Evolutionary conservation across 1,284 basidiomycete genomes (phyloP).

Genomic region (Thelephora terrestris): DNA sequence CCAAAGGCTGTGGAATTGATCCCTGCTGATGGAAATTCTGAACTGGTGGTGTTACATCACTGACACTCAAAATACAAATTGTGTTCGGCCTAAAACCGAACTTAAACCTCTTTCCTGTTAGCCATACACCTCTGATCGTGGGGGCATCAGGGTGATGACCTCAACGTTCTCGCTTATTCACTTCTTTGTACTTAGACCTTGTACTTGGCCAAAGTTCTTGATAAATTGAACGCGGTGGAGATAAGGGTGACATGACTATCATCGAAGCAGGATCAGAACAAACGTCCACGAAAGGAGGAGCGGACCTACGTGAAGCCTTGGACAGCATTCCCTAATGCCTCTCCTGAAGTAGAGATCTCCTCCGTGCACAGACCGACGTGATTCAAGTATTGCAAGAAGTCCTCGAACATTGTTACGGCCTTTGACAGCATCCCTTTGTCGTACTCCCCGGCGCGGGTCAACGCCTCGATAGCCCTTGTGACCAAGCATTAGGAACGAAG

Average conservation of each 20-base stretch:
- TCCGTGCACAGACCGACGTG: slow-evolving; percentile 83
- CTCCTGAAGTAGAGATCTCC: slow-evolving; percentile 71
- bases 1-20: too few species aligned
- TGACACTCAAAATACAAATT: too few species aligned
- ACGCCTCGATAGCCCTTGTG: slow-evolving; percentile 73
- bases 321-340: slow-evolving; percentile 76
- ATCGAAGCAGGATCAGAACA: slow-evolving; percentile 2
- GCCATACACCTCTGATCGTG: background rate
- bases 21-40: too few species aligned
- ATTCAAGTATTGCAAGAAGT: slow-evolving; percentile 74
- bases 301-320: slow-evolving; percentile 73
- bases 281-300: background rate
- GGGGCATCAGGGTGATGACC: too few species aligned
- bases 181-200: too few species aligned
- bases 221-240: slow-evolving; percentile 73
- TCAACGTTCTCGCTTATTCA: too few species aligned
- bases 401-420: slow-evolving; percentile 77
- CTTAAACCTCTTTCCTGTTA: background rate
- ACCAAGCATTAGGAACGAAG: slow-evolving; percentile 8
- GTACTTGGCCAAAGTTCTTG: slow-evolving; percentile 39
- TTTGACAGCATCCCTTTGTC: slow-evolving; percentile 57
- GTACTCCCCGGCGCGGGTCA: slow-evolving; percentile 76
- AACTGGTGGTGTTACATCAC: too few species aligned
- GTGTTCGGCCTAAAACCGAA: background rate
- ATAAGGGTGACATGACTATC: slow-evolving; percentile 70